These are phyloP conservation scores for Saksenaea vasiformis DNA, from an alignment of 371 early-diverging fungal genomes.

Conservation along the genomic window DNA sequence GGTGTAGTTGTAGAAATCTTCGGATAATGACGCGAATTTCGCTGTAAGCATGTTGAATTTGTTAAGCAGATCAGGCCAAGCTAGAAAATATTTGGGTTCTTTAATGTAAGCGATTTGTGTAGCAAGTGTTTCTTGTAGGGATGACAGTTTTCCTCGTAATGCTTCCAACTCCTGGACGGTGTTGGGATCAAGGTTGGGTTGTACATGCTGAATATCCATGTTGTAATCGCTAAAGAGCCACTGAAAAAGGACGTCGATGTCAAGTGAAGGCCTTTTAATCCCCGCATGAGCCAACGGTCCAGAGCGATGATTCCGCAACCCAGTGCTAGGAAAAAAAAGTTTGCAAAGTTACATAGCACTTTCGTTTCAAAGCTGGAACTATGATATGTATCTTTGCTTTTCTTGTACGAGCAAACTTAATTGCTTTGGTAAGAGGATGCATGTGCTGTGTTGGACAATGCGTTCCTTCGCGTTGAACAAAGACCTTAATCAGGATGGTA, in stretches of 20 bases:
- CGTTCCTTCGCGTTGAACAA: no score
- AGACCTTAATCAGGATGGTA: no score
- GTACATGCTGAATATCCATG: slow-evolving; percentile 15
- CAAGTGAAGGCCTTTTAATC: no score
- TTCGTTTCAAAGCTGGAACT: no score
- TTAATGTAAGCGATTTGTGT: slow-evolving; percentile 47
- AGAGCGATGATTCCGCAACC: no score
- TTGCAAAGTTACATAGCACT: no score
- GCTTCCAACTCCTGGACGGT: slow-evolving; percentile 61
- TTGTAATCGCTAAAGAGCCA: neutral
- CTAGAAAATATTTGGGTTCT: slow-evolving; percentile 49
- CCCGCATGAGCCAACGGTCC: no score
- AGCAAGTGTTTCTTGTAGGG: slow-evolving; percentile 63
- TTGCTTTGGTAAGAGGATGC: no score
- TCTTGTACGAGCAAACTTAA: no score
- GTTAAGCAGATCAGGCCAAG: slow-evolving; percentile 62
- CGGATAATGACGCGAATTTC: slow-evolving; percentile 55
- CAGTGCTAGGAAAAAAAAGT: no score
- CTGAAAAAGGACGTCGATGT: neutral
- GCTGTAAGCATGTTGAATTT: slow-evolving; percentile 72
- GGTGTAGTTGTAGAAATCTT: slow-evolving; percentile 48
- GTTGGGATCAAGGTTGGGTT: slow-evolving; percentile 38
- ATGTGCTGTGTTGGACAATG: no score
- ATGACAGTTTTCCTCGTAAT: slow-evolving; percentile 59
- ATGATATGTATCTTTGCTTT: no score